phyloP scores from a whole-genome alignment of 179 eudicot genomes.

The Actinidia polygama region DNA sequence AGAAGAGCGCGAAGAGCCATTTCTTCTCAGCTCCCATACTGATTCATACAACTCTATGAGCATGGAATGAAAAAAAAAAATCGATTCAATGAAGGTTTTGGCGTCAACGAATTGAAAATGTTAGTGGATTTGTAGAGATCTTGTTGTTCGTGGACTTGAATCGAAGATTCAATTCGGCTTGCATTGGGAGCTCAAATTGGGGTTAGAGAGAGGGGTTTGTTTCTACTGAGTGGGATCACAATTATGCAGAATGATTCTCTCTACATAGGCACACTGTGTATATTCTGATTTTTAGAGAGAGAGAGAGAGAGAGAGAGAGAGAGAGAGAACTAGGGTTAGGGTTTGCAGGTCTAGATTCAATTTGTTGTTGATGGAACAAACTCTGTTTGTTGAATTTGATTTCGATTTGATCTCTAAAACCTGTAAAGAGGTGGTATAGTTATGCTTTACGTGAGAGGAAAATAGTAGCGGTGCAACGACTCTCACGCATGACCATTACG shows the following conservation, averaged over 20 bases:
- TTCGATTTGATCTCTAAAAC: not conserved
- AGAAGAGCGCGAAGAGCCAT: constrained; percentile 79
- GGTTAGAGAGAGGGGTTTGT: not conserved
- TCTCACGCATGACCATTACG: not conserved
- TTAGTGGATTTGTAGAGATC: not conserved
- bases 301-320: no score
- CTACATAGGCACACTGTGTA: not conserved
- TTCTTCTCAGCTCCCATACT: constrained; percentile 76
- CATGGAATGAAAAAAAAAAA: constrained; percentile 21
- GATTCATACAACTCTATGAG: constrained; percentile 14
- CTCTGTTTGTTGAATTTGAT: not conserved
- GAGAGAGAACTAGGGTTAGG: constrained; percentile 13
- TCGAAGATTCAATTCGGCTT: not conserved
- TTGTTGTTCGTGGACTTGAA: not conserved
- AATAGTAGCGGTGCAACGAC: not conserved
- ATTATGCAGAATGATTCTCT: not conserved
- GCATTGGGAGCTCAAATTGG: not conserved
- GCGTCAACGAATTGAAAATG: not conserved
- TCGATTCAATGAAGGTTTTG: not conserved
- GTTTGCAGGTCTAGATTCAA: not conserved
- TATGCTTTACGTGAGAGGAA: constrained; percentile 14
- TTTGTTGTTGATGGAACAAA: not conserved
- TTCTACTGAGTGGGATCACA: not conserved
- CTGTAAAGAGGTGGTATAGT: not conserved
- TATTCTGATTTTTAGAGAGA: not conserved